Percentiles rank a stretch among this genome's conserved stretches.
Evolutionary conservation across 1,139 yeast genomes (phyloP).

Genomic region (Barnettozyma hawaiiensis): DNA sequence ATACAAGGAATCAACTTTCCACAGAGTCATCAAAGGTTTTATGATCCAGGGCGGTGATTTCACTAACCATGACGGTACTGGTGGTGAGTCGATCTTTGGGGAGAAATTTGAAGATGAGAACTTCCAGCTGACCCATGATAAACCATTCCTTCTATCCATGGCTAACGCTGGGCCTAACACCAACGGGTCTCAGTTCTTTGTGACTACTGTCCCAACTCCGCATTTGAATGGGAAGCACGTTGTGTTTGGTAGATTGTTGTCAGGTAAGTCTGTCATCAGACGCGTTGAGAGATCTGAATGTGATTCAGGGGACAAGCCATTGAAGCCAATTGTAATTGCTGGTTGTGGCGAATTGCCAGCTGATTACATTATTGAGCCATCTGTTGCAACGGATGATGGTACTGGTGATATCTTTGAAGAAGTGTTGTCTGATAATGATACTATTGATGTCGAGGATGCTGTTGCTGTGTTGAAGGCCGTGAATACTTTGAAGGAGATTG

Average conservation of each 20-base stretch:
- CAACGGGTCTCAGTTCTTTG: conserved; percentile 92
- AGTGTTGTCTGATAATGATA: conserved; percentile 65
- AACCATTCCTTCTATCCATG: conserved; percentile 88
- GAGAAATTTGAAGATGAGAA: conserved; percentile 94
- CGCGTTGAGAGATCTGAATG: conserved; percentile 67
- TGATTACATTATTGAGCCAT: conserved; percentile 44
- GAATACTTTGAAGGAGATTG: conserved; percentile 65
- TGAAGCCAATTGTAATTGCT: conserved; percentile 58
- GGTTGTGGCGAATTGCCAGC: conserved; percentile 73
- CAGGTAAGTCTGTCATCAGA: conserved; percentile 79
- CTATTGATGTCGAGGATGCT: conserved; percentile 53
- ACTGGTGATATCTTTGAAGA: conserved; percentile 86
- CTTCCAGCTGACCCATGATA: conserved; percentile 68
- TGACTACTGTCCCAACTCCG: conserved; percentile 80
- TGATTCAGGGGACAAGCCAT: conserved; percentile 59
- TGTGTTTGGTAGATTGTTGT: conserved; percentile 84
- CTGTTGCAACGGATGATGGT: conserved; percentile 55
- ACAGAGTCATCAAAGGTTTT: conserved; percentile 84
- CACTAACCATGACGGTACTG: conserved; percentile 84
- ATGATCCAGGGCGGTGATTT: conserved; percentile 98
- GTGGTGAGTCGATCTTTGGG: conserved; percentile 94
- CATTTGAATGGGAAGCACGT: conserved; percentile 94
- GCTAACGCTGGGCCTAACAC: conserved; percentile 96
- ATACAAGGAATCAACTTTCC: conserved; percentile 80
- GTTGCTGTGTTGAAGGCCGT: conserved; percentile 65